These are phyloP conservation scores for Canna indica DNA, from an alignment of 176 grass and related monocot genomes.

Conservation along the genomic window DNA sequence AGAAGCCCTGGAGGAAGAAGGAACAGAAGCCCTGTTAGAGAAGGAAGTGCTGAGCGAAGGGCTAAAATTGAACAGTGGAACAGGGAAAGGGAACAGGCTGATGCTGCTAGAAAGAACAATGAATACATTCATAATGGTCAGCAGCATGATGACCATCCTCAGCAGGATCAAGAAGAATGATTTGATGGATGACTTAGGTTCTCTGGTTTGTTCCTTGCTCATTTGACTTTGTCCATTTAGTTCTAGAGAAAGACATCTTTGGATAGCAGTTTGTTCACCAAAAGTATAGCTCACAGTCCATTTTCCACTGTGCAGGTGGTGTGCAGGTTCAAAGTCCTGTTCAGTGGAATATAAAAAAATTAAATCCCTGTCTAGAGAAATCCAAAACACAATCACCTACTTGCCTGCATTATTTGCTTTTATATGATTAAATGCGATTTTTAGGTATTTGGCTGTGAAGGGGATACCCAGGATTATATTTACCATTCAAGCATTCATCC, in stretches of 20 bases:
- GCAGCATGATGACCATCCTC: not conserved
- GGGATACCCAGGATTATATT: not conserved
- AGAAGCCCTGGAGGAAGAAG: constrained; percentile 20
- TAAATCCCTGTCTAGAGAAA: constrained; percentile 11
- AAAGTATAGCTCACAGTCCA: constrained; percentile 23
- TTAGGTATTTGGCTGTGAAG: not conserved
- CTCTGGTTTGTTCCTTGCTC: not conserved
- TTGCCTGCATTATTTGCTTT: constrained; percentile 9
- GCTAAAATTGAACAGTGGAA: constrained; percentile 31
- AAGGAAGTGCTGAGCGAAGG: constrained; percentile 23
- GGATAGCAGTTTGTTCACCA: constrained; percentile 10
- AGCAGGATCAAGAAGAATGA: constrained; percentile 11
- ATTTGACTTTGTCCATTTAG: not conserved
- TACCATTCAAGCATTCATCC: not conserved
- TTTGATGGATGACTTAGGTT: not conserved
- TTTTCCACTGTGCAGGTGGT: constrained; percentile 34
- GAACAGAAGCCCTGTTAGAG: constrained; percentile 23
- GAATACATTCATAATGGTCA: constrained; percentile 3
- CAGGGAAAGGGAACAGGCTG: constrained; percentile 18
- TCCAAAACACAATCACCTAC: not conserved
- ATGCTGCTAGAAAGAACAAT: constrained; percentile 14
- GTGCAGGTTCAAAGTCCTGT: constrained; percentile 32
- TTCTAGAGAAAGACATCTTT: not conserved
- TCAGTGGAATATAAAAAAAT: constrained; percentile 19
- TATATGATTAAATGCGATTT: not conserved